These are phyloP conservation scores for Fraxinus excelsior DNA, from an alignment of 257 asterid species.

Conservation along the genomic window DNA sequence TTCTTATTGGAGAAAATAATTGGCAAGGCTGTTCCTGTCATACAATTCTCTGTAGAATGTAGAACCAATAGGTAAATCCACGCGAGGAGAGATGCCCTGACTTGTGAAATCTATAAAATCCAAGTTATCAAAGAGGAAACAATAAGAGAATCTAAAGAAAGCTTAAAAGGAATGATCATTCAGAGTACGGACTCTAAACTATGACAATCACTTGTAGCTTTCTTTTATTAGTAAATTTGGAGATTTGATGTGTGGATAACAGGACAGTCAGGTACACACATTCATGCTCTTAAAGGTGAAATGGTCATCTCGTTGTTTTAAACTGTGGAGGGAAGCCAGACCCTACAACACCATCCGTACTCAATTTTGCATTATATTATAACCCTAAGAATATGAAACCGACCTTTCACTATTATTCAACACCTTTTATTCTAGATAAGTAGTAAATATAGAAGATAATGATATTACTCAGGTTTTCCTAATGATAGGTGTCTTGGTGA, in stretches of 20 bases:
- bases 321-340: neutral
- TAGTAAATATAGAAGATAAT: slow-evolving; percentile 9
- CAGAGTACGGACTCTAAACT: neutral
- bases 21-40: neutral
- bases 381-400: neutral
- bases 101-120: neutral
- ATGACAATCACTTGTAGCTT: neutral
- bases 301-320: neutral
- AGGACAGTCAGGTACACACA: neutral
- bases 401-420: neutral
- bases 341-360: neutral
- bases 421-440: neutral
- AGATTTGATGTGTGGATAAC: neutral
- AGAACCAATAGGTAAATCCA: neutral
- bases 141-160: neutral
- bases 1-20: neutral
- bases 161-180: neutral
- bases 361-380: slow-evolving; percentile 10
- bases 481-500: neutral
- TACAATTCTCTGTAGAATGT: neutral
- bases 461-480: neutral
- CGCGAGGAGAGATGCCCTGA: neutral
- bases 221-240: neutral
- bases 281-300: neutral
- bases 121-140: neutral